Conservation (phyloP, 495 filamentous ascomycete genomes). For the Lasiosphaeria miniovina region DNA sequence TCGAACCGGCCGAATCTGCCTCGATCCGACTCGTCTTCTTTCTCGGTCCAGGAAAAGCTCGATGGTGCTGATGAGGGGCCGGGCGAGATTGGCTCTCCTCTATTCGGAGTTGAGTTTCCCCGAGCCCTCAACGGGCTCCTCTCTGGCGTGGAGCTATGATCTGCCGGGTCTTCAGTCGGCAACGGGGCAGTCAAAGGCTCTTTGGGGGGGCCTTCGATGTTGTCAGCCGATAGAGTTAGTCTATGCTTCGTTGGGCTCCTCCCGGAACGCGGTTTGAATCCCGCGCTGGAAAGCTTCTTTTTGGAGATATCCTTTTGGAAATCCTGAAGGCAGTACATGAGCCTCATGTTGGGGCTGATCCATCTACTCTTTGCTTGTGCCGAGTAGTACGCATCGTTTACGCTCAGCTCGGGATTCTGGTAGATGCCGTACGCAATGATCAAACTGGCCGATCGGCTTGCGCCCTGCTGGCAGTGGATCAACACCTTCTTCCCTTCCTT, state of each 20-base stretch:
- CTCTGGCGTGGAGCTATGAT: conserved; percentile 21
- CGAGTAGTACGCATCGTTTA: conserved; percentile 88
- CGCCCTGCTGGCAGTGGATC: conserved; percentile 93
- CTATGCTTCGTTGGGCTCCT: conserved; percentile 50
- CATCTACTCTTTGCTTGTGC: conserved; percentile 88
- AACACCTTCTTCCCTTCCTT: conserved; percentile 81
- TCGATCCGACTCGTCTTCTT: conserved; percentile 39
- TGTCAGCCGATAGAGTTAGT: conserved; percentile 50
- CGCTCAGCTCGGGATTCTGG: conserved; percentile 79
- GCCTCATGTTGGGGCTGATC: conserved; percentile 97
- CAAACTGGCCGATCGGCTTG: conserved; percentile 92
- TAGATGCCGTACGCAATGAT: conserved; percentile 96
- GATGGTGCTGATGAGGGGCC: conserved; percentile 59
- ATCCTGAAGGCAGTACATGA: conserved; percentile 96
- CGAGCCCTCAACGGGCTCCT: conserved; percentile 35
- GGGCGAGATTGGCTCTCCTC: conserved; percentile 47
- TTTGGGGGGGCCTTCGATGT: conserved; percentile 41
- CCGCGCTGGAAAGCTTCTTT: conserved; percentile 41
- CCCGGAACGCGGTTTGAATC: conserved; percentile 46
- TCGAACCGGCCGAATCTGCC: conserved; percentile 40
- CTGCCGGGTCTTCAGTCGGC: conserved; percentile 38
- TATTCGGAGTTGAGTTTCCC: conserved; percentile 40
- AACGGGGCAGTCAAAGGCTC: conserved; percentile 52
- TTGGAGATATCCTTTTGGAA: conserved; percentile 69
- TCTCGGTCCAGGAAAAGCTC: conserved; percentile 49